Percentiles rank a stretch among this genome's conserved stretches.
Conservation (phyloP, 495 filamentous ascomycete genomes). For the Hypoxylon intermedium region DNA sequence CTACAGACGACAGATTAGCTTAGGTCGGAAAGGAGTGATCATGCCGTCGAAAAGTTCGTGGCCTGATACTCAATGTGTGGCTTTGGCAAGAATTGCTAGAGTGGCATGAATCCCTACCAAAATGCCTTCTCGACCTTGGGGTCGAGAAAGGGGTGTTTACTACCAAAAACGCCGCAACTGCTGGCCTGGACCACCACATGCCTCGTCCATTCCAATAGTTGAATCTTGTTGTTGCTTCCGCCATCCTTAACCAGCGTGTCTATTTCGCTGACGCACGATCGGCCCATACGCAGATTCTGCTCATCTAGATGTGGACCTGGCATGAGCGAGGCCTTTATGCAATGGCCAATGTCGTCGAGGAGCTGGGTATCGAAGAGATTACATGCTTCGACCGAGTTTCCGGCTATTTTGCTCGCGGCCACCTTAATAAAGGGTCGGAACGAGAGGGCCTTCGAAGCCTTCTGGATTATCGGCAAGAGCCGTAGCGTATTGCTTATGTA, state of each 20-base stretch:
- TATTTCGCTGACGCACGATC: not conserved
- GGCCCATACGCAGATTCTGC: not conserved
- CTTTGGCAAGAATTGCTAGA: not conserved
- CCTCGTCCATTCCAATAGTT: not conserved
- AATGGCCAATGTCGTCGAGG: not conserved
- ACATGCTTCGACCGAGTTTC: not conserved
- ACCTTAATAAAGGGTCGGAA: not conserved
- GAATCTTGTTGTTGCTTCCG: not conserved
- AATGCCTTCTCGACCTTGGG: not conserved
- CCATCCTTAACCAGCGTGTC: not conserved
- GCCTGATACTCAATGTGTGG: too few species aligned
- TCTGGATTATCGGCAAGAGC: not conserved
- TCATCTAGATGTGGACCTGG: not conserved
- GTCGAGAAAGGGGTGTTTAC: not conserved
- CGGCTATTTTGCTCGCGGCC: not conserved
- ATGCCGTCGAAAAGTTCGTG: not conserved
- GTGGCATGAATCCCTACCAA: not conserved
- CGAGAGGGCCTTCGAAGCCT: not conserved
- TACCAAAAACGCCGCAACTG: not conserved
- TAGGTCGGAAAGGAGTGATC: too few species aligned
- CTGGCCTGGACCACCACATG: not conserved
- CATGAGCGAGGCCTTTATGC: not conserved
- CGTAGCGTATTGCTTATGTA: not conserved
- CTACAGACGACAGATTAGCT: too few species aligned
- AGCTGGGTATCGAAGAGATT: not conserved